Base-by-base conservation (phyloP, 2,329 filamentous ascomycete genomes). In the Rhinocladiella similis region DNA sequence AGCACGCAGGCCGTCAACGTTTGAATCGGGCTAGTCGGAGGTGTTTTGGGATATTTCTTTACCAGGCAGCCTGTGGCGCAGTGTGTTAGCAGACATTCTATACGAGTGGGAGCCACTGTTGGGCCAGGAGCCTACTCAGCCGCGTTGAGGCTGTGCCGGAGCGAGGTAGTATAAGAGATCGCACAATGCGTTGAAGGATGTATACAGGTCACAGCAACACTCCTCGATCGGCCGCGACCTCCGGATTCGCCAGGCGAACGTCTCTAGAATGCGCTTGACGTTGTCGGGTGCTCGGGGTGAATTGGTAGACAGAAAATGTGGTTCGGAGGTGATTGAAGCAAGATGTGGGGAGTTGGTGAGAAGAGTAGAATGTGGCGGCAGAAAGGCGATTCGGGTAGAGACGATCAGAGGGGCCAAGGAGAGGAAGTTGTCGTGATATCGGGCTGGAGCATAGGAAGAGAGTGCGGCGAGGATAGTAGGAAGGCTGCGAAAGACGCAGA, bases 121-220 rank as follows among this genome's bases (percentile, higher is more conserved):
- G 33, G 47, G 43, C 38, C 33, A 47, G 52, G 47, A 36, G 29
- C 50, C 22, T 57, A 59, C 59, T 59, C 56, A 59, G 56, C 56
- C 49, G 41, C 47, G 43, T 46, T 59, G 59, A 62, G 59, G 59
- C 59, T 57, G 47, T 62, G 56, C 50, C 41, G n/a, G 22, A 39
- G 50, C 27, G 22, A 22, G 33, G 45, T n/a, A 47, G 22, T 59
- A 57, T 55, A 59, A 57, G 38, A 47, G n/a, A 43, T 57, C 52
- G 55, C 54, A 49, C 42, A 45, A 45, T 27, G 42, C 38, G 33
- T 35, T 41, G 46, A 49, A 56, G 50, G 45, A 29, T 29, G 16
- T 39, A 20, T 7, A 22, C 18, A 47, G 19, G 25, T 38, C 16
- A 47, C 39, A 16, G 19, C 29, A n/a, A 43, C 41, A 14, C 16